Base-by-base conservation (phyloP, 2,329 filamentous ascomycete species). In the Fusarium concolor region DNA sequence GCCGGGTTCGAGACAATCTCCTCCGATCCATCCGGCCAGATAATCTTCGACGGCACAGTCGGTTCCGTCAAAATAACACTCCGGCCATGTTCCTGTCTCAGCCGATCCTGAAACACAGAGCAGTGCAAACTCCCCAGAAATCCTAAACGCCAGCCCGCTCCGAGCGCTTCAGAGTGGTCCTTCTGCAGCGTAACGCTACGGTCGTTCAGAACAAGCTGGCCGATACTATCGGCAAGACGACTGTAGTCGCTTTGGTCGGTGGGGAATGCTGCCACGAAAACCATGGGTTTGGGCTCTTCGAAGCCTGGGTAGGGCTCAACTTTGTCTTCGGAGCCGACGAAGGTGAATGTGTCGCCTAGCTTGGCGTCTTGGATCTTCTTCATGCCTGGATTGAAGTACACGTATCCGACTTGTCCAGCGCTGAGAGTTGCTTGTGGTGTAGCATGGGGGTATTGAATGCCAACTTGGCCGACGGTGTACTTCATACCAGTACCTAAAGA, bases 331-430 rank as follows among this genome's bases (percentile, higher is more conserved):
- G 83, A 89, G 3, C 93, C 94, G 5, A 94, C 86, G 3, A 87
- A 92, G 1, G 96, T 98, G 74, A 94, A 97, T 0, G 96, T 99
- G 75, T 99, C 96, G 50, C 96, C 96, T 28, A 98, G 90, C 79
- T 97, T 96, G 49, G 96, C 95, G 76, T 99, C 96, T 77, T 97
- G 91, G 59, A 94, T 97, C 71, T 88, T 90, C 83, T 98, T 98
- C 96, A 99, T 99, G 56, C 95, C 96, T 0, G 96, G 96, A 76
- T 97, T 99, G 84, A 99, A 98, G 80, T 91, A 94, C 41, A 99
- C 89, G 76, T 99, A 99, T 50, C 96, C 96, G 4, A 99, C 93
- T 79, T 99, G 96, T 1, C 96, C 96, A 1, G 96, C 95, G 6
- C 94, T 90, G 52, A 99, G 83, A 10, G 89, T 84, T 2, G 86